Evolutionary conservation across 2,329 filamentous ascomycete species (phyloP).

Genomic region (Xenosphaeropsis pyriputrescens): DNA sequence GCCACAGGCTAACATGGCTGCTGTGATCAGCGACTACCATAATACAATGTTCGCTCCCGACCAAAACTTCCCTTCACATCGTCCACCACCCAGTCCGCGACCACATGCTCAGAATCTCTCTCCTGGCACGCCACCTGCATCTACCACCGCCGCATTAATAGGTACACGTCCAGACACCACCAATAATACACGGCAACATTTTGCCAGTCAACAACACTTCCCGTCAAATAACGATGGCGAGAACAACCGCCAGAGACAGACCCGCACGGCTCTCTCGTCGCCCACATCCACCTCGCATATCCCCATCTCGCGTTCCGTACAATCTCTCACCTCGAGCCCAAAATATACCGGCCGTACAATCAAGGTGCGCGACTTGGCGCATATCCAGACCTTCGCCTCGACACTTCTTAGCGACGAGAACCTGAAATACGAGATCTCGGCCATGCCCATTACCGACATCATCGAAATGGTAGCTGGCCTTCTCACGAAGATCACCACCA

Average conservation of each 20-base stretch:
- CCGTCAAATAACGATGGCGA: slow-evolving; percentile 4
- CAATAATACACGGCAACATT: slow-evolving; percentile 9
- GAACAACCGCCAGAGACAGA: slow-evolving; percentile 2
- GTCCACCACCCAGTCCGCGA: slow-evolving; percentile 13
- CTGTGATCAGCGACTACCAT: slow-evolving; percentile 45
- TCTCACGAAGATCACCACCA: slow-evolving; percentile 91
- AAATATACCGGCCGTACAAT: slow-evolving; percentile 34
- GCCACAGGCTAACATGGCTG: slow-evolving; percentile 34
- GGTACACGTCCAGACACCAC: slow-evolving; percentile 6
- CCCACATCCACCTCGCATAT: slow-evolving; percentile 2
- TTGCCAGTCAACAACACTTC: slow-evolving; percentile 15
- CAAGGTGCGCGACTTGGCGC: slow-evolving; percentile 74
- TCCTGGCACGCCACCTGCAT: slow-evolving; percentile 11
- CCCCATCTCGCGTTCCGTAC: slow-evolving; percentile 11
- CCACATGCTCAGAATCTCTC: slow-evolving; percentile 7
- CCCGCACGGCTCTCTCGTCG: slow-evolving; percentile 3
- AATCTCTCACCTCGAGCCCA: slow-evolving; percentile 21
- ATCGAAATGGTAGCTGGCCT: slow-evolving; percentile 98
- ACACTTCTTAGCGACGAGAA: slow-evolving; percentile 49
- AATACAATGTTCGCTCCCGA: slow-evolving; percentile 8
- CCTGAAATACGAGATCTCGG: slow-evolving; percentile 79
- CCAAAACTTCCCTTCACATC: slow-evolving; percentile 7
- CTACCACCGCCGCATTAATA: slow-evolving; percentile 6
- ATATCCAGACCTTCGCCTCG: slow-evolving; percentile 78
- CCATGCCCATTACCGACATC: slow-evolving; percentile 91